Base-by-base conservation (phyloP, 163 green algal species). In the Prototheca cutis region DNA sequence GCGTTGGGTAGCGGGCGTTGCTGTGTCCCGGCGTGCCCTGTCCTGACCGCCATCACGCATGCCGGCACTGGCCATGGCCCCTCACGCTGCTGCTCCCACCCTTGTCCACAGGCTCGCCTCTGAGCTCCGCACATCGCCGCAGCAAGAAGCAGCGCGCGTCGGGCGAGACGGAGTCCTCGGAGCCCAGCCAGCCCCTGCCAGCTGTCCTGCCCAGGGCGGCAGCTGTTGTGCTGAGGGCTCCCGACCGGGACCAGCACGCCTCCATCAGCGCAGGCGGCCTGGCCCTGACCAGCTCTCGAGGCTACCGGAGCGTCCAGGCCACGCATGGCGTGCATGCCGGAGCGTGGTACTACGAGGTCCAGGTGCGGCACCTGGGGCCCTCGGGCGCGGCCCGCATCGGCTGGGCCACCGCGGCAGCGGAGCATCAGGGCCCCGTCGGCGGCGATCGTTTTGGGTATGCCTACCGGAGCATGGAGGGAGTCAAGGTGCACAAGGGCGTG, bases 281-380 rank as follows among this genome's bases (percentile, higher is more conserved):
- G 6, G 17, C 13, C 42, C 42, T 51, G 10, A 25, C 13, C 1
- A 51, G 42, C 42, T 51, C 42, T 5, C 42, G 42, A 17, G 42
- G 42, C 36, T 39, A 53, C 27, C 13, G 17, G 7, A 53, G 4
- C 3, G 75, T 57, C 5, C 48, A 69, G 1, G 68, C 72, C 19
- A 80, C 75, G 6, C 73, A 80, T 40, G 78, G 78, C 39, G 61
- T 67, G 3, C 53, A 63, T 48, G 13, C 63, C 18, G 84, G 84
- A 21, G 76, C 74, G 1, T 92, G 78, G 75, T 91, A 89, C 60
- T 92, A 74, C 57, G 84, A 93, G 60, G 71, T 85, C 40, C 49
- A 40, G 8, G 33, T 87, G 0, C 51, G 58, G 13, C 48, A 67
- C 19, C 67, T 93, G 17, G 83, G 78, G 0, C 28, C 59, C 19